Base-by-base conservation (phyloP, 2,329 filamentous ascomycete genomes). In the Trichoderma polysporum region DNA sequence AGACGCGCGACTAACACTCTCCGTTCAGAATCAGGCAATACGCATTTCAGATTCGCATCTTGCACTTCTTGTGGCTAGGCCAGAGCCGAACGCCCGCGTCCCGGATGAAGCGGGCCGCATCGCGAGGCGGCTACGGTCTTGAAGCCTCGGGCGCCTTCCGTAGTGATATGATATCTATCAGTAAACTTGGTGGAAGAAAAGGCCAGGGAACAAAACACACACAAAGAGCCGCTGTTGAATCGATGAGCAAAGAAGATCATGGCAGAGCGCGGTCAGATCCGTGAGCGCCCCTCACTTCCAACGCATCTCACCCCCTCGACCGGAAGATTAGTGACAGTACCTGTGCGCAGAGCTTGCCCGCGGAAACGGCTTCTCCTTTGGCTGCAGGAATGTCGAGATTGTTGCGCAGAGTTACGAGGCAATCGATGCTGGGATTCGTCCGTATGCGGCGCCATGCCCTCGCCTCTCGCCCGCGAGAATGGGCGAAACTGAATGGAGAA, bases 301-400 rank as follows among this genome's bases (percentile, higher is more conserved):
- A 27, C 50, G 27, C 31, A 56, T 64, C 50, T 47, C 37, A n/a
- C n/a, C n/a, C 58, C 58, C 41, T 50, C 17, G 19, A n/a, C 61
- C 37, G 37, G 61, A 39, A 64, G 47, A 41, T 31, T 53, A n/a
- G 49, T 41, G 49, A 47, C 29, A 22, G 61, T 47, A 37, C 22
- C n/a, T 54, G 27, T 35, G 19, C 60, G 60, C 37, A 49, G 49
- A 63, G 33, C 59, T 53, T 47, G 41, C 25, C 57, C 57, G 35
- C 35, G 59, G 33, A 25, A 29, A 50, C 59, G 17, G 59, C 49
- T 50, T 25, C 33, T 27, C 35, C 35, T 54, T 19, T 41, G 49
- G 60, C 60, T 15, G 49, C 58, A 33, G 33, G 39, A 31, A 64
- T 39, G 39, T 56, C 50, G 29, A 64, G 61, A 54, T 45, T 47